Evolutionary conservation across 306 rosid species (phyloP), one percentile per base, ranked within the genome.

Genomic region (Lathyrus sativus): DNA sequence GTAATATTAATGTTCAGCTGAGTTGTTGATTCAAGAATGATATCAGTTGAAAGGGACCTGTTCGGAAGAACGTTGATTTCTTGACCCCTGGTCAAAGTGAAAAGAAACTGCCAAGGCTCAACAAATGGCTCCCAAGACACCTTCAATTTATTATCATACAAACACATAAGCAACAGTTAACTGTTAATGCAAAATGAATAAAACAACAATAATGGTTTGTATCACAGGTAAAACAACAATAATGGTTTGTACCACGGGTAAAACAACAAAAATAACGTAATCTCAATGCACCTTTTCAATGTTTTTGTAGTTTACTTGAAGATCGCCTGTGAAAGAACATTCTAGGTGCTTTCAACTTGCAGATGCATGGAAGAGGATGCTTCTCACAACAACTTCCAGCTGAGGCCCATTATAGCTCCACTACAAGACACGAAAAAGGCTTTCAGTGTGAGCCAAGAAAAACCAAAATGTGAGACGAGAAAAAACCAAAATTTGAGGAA

Each of bases 111-210:
- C 98, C 98, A 93, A 80, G 98, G 95, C 81, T 90, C 98, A 22
- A 93, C 63, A 77, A 90, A 90, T 43, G 97, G 93, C 83, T 93
- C 98, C 98, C 97, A 93, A 37, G 80, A 78, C 57, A 88, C 98
- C 98, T 93, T 67, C 78, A 80, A 72, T 48, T 68, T 83, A 65
- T 55, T 14, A 74, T 63, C 55, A 76, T 17, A 70, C 13, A 50
- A 66, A 42, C 75, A 56, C 18, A 79, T 76, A 53, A 62, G 81
- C 68, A 76, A 62, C 51, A 44, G 48, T 69, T 43, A 42, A 22
- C 38, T 4, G 8, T 42, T 54, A 22, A 62, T 38, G 29, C 31
- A 24, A 67, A 13, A 46, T 3, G 12, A 54, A 35, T 39, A 28
- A 31, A 50, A 19, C 2, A 58, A 10, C n/a, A 58, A 45, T 46